Base-by-base conservation (phyloP, 2,329 filamentous ascomycete genomes). In the Exophiala alcalophila region DNA sequence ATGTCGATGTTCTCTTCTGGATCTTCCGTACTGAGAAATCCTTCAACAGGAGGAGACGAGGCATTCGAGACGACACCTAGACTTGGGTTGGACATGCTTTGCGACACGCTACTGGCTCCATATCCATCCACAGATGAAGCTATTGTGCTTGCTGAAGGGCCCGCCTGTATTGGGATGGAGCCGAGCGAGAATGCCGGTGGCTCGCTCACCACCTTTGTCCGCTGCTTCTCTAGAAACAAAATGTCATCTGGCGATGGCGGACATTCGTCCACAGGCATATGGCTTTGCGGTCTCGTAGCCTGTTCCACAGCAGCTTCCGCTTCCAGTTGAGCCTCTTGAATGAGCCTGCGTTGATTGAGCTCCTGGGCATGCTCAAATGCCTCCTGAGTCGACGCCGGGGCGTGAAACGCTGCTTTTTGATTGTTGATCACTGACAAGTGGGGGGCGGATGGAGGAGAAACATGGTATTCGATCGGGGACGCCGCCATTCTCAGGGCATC, bases 41-140 rank as follows among this genome's bases (percentile, higher is more conserved):
- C 61, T 39, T 70, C 67, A 5, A 61, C 64, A 8, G 67, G 70
- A 18, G 70, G 60, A 15, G 69, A 71, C 0, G 69, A 71, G 9
- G 66, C 68, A 19, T 66, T 66, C 0, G 68, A 71, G 11, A 69
- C 66, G 8, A 68, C 67, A 3, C 67, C 67, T 23, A 71, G 69
- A 50, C 68, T 71, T 4, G 67, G 68, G 47, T 71, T 67, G 6
- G 69, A 71, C 27, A 66, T 65, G 52, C 65, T 69, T 37, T 70
- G 67, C 19, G 68, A 70, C 56, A 71, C 69, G 36, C 67, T 68
- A 33, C 68, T 71, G 23, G 62, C 64, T 29, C 62, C 66, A 39
- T 69, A 67, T 39, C 67, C 68, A 23, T 65, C 62, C n/a, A 67
- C 67, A 1, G 67, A 68, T 5, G 68, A 71, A 9, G 68, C 70